Conservation (phyloP, 2,329 filamentous ascomycete species). For the Ophiostoma fasciatum region DNA sequence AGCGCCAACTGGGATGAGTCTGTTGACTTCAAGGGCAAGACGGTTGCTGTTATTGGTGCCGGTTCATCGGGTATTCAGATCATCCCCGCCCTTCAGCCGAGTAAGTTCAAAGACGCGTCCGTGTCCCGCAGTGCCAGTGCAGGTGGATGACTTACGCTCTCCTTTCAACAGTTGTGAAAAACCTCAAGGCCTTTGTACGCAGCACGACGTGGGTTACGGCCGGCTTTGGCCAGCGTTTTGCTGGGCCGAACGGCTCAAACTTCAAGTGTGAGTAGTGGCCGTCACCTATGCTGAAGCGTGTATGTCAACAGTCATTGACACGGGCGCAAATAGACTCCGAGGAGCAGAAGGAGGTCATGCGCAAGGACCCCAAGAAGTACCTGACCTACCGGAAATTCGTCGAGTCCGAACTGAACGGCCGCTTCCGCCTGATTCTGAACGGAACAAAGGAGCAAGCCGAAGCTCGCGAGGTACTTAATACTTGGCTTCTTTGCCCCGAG, state of each 20-base stretch:
- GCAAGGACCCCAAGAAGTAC: conserved; percentile 21
- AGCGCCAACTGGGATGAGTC: conserved; percentile 38
- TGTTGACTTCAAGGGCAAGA: conserved; percentile 29
- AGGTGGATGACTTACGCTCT: no score
- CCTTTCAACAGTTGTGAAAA: background rate
- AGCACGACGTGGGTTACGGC: conserved; percentile 7
- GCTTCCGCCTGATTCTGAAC: conserved; percentile 20
- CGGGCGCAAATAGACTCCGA: no score
- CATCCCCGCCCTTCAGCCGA: conserved; percentile 3
- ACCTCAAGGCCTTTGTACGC: background rate
- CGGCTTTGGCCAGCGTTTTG: conserved; percentile 2
- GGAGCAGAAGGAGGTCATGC: conserved; percentile 23
- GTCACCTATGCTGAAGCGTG: no score
- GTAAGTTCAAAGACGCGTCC: no score
- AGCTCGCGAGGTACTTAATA: conserved; percentile 15
- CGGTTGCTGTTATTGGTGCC: conserved; percentile 34
- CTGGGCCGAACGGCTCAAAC: background rate
- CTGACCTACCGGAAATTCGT: conserved; percentile 28
- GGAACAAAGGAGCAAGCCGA: background rate
- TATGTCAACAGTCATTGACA: no score
- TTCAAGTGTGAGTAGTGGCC: no score
- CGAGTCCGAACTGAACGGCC: conserved; percentile 15
- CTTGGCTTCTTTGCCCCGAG: no score
- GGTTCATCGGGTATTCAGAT: conserved; percentile 40
- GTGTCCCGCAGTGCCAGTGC: no score